phyloP scores from a whole-genome alignment of 306 rosid genomes.

The Canavalia gladiata region DNA sequence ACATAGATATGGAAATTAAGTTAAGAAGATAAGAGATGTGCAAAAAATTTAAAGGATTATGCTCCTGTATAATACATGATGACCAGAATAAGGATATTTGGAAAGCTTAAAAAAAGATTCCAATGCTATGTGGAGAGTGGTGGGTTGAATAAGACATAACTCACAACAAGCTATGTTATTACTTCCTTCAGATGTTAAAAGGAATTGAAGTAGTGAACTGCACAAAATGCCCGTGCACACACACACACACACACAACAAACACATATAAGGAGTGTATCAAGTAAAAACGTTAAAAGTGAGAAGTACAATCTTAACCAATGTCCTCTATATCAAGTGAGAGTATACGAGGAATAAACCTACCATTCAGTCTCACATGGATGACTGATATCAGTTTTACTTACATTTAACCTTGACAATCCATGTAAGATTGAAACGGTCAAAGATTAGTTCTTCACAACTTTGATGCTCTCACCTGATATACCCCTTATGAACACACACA shows the following conservation, averaged over 20 bases:
- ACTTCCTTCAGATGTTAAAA: neutral
- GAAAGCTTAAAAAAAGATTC: neutral
- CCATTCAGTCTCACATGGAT: neutral
- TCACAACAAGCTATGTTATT: neutral
- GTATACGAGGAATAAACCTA: neutral
- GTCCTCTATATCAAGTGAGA: neutral
- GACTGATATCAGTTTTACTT: neutral
- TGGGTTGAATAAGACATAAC: neutral
- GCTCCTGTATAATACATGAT: neutral
- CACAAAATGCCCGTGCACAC: neutral
- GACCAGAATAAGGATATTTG: neutral
- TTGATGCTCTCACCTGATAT: neutral
- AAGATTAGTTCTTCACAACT: neutral
- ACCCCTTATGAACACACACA: neutral
- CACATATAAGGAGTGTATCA: neutral
- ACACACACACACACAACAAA: neutral
- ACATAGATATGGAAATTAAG: conserved; percentile 5
- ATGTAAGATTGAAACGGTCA: neutral
- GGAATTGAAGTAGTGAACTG: neutral
- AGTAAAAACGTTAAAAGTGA: neutral
- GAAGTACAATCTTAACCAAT: neutral
- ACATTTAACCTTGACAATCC: neutral
- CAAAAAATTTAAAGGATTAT: neutral
- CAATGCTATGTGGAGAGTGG: neutral
- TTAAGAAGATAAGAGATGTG: neutral